Conservation (phyloP, 441 rosid genomes). For the Kokia cookei region DNA sequence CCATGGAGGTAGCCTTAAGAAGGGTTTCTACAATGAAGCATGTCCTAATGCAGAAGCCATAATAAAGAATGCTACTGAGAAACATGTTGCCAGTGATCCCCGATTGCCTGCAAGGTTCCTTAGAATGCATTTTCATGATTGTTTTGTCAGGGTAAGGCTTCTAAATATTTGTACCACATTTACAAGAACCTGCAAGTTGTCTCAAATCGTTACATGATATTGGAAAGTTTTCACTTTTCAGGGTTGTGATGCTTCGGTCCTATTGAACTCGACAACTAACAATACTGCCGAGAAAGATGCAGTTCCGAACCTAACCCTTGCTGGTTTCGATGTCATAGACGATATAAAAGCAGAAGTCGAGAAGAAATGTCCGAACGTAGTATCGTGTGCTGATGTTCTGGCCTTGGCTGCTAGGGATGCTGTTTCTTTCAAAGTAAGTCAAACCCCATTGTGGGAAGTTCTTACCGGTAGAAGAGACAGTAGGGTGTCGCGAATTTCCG, state of each 20-base stretch:
- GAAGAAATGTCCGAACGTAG: constrained; percentile 43
- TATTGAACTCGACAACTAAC: constrained; percentile 35
- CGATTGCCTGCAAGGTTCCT: constrained; percentile 39
- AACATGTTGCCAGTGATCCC: constrained; percentile 18
- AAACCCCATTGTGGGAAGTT: constrained; percentile 45
- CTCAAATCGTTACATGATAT: neutral
- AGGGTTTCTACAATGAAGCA: constrained; percentile 21
- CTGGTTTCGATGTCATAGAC: constrained; percentile 51
- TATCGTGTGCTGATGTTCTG: constrained; percentile 67
- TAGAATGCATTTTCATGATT: constrained; percentile 51
- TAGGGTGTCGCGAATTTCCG: constrained; percentile 31
- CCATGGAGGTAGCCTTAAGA: constrained; percentile 14
- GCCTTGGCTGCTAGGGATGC: constrained; percentile 60
- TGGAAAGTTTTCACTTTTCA: neutral
- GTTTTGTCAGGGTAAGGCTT: constrained; percentile 40
- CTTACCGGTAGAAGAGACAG: constrained; percentile 78
- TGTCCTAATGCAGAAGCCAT: constrained; percentile 20
- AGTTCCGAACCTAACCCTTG: constrained; percentile 41
- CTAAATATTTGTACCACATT: neutral
- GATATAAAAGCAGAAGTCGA: constrained; percentile 51
- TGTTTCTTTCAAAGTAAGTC: constrained; percentile 44
- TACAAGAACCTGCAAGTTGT: neutral
- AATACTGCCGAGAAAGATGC: constrained; percentile 43
- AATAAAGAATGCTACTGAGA: constrained; percentile 24
- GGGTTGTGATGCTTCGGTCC: constrained; percentile 79